Base-by-base conservation (phyloP, 2,329 filamentous ascomycete genomes). In the Graphilbum fragrans region DNA sequence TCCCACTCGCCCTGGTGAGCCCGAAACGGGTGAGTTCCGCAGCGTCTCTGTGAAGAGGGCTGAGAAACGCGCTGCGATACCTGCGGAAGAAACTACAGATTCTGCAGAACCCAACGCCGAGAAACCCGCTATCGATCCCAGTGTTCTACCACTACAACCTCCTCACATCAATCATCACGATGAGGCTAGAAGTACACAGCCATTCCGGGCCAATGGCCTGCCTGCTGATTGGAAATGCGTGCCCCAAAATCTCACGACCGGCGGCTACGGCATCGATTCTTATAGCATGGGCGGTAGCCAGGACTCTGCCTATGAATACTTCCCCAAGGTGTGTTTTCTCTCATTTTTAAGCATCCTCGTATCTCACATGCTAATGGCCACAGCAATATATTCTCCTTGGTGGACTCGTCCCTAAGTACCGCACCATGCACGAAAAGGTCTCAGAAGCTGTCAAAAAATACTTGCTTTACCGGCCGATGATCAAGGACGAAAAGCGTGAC, bases 381-480 rank as follows among this genome's bases (percentile, higher is more conserved):
- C 31, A 77, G 54, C 66, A 88, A 63, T 82, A 81, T 53, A 62
- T 92, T 12, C 70, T 94, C 5, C 72, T 94, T 2, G 84, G 85
- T 43, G 87, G 86, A 1, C 67, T 78, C 2, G 75, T 80, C 47
- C 62, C 70, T 23, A 83, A 86, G 55, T 93, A 93, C 58, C 67
- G 70, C 46, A 71, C 70, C 18, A 72, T 94, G 60, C 86, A 93
- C 55, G 68, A 80, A 44, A 74, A 73, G 43, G 72, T 77, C 4
- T 72, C 80, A 23, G 73, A 80, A 5, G 77, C 77, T 0, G 74
- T 81, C 29, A 82, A 82, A 49, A 70, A 86, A 48, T 72, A 83
- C 57, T 68, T 94, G 10, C 74, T 94, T 43, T 94, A 77, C 60
- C 73, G 81, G 5, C 86, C 87, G 1, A 82, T 92, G 75, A 72